Percentiles rank a stretch among this genome's conserved stretches.
These are phyloP conservation scores for Beta macrorhiza DNA, from an alignment of 179 eudicot genomes.

Conservation along the genomic window DNA sequence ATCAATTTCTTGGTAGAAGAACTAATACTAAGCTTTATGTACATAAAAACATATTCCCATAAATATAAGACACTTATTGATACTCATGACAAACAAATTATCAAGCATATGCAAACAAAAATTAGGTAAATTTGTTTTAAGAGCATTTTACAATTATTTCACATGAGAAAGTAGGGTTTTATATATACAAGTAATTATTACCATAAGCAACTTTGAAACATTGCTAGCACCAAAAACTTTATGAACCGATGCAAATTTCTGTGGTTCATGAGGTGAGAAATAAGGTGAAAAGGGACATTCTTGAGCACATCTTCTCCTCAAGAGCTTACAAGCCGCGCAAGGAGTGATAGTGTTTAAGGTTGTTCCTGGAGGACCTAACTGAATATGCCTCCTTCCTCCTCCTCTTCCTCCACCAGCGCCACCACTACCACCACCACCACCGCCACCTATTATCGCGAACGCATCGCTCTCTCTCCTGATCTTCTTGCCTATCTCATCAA, in stretches of 20 bases:
- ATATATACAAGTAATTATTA: slow-evolving; percentile 17
- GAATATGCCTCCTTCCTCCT: slow-evolving; percentile 32
- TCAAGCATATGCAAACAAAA: too few species aligned
- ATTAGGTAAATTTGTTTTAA: too few species aligned
- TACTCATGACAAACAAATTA: too few species aligned
- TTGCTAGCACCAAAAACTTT: slow-evolving; percentile 87
- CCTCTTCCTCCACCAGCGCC: slow-evolving; percentile 25
- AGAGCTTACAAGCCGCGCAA: slow-evolving; percentile 73
- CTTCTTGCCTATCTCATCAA: slow-evolving; percentile 63
- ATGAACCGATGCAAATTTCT: slow-evolving; percentile 74
- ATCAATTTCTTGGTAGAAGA: too few species aligned
- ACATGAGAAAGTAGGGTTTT: neutral
- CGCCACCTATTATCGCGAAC: slow-evolving; percentile 29
- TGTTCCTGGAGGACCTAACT: slow-evolving; percentile 41
- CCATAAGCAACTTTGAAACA: slow-evolving; percentile 80
- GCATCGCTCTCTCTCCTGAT: slow-evolving; percentile 49
- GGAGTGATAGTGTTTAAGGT: slow-evolving; percentile 58
- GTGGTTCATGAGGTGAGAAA: slow-evolving; percentile 75
- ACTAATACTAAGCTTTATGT: too few species aligned
- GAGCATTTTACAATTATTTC: too few species aligned
- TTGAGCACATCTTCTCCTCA: slow-evolving; percentile 66
- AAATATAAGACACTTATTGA: too few species aligned
- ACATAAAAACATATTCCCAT: too few species aligned
- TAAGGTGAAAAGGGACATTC: slow-evolving; percentile 79
- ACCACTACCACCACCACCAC: too few species aligned